Percentiles rank a stretch among this genome's conserved stretches.
Conservation (phyloP, 305 asterid species). For the Fraxinus albicans region DNA sequence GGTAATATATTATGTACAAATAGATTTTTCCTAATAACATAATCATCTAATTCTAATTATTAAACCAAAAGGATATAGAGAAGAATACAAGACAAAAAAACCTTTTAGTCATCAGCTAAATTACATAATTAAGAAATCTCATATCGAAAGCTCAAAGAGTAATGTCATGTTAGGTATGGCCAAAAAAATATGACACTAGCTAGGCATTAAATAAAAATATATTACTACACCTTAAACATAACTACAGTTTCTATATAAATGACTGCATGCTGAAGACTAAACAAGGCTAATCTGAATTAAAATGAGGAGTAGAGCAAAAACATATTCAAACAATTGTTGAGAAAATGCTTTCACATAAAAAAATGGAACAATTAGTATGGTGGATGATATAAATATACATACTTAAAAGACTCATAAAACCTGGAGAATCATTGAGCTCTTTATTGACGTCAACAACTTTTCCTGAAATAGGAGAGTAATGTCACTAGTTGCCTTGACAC, state of each 20-base stretch:
- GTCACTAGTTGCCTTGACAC: conserved; percentile 94
- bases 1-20: too few species aligned
- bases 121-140: background rate
- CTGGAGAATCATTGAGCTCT: conserved; percentile 70
- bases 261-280: background rate
- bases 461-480: conserved; percentile 85
- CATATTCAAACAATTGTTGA: too few species aligned
- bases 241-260: background rate
- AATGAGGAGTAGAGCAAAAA: background rate
- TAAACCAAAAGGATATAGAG: background rate
- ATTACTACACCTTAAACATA: too few species aligned
- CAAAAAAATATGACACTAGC: background rate
- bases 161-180: background rate
- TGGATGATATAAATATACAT: background rate
- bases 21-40: background rate
- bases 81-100: background rate
- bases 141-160: background rate
- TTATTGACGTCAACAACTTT: conserved; percentile 71
- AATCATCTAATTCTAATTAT: background rate
- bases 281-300: background rate
- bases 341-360: background rate
- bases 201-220: background rate
- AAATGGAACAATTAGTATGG: background rate
- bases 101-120: background rate
- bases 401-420: conserved; percentile 52